A percentile compares a stretch with the other conserved stretches of the same genome.
phyloP scores from a whole-genome alignment of 1,139 yeast genomes.

The Entelexis paramagnoliae region DNA sequence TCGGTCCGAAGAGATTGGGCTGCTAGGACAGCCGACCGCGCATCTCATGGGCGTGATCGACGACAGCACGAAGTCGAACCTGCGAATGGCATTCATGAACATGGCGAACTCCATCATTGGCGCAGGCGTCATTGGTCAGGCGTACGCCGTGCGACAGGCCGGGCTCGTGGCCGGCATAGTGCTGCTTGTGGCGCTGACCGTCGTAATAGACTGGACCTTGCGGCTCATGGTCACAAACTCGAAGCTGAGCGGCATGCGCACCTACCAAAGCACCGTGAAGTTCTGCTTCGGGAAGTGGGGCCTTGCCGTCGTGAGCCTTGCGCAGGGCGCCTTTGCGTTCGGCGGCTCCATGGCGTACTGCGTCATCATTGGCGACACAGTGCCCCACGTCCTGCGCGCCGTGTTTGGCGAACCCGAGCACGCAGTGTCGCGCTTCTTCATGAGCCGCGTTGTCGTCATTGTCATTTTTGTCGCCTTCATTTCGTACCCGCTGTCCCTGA shows the following conservation, averaged over 20 bases:
- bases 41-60: conserved; percentile 25
- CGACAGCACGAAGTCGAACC: conserved; percentile 38
- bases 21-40: conserved; percentile 24
- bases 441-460: conserved; percentile 59
- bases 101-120: conserved; percentile 90
- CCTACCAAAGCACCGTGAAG: conserved; percentile 80
- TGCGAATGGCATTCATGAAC: conserved; percentile 90
- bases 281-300: conserved; percentile 72
- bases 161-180: conserved; percentile 70
- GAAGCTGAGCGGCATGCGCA: conserved; percentile 58
- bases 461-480: conserved; percentile 57
- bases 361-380: conserved; percentile 87
- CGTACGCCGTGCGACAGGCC: conserved; percentile 72
- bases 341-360: conserved; percentile 95
- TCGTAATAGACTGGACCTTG: conserved; percentile 80
- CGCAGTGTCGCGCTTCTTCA: conserved; percentile 41
- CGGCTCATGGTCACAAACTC: conserved; percentile 71
- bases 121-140: conserved; percentile 92
- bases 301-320: conserved; percentile 51
- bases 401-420: conserved; percentile 39
- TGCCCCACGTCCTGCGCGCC: conserved; percentile 76
- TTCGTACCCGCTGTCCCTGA: conserved; percentile 74
- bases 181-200: conserved; percentile 49
- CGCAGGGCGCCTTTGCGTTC: conserved; percentile 83
- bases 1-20: conserved; percentile 20